A percentile compares a stretch with the other conserved stretches of the same genome.
Evolutionary conservation across 1,284 basidiomycete genomes (phyloP).

Genomic region (Trichosporon ovoides): DNA sequence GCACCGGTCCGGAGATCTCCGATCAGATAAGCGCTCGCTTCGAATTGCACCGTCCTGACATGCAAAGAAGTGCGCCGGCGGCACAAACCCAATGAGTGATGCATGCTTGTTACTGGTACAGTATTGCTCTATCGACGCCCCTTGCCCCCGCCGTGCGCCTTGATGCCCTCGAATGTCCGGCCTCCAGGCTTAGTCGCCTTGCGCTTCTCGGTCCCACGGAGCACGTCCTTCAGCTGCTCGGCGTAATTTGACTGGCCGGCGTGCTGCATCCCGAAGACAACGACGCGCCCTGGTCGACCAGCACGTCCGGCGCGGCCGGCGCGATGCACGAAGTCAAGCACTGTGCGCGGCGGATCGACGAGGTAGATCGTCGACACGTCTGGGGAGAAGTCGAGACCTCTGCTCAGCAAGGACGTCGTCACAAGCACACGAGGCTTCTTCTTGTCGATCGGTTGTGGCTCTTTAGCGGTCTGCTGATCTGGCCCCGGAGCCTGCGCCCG

Average conservation of each 20-base stretch:
- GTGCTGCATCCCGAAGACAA: slow-evolving; percentile 47
- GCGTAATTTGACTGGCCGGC: slow-evolving; percentile 21
- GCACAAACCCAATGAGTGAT: neutral
- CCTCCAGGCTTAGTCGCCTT: slow-evolving; percentile 17
- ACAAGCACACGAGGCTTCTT: slow-evolving; percentile 59
- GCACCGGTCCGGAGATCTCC: too few species aligned
- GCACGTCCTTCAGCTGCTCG: slow-evolving; percentile 25
- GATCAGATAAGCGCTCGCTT: too few species aligned
- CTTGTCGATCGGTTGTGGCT: neutral
- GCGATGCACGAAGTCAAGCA: slow-evolving; percentile 82
- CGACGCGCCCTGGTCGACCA: slow-evolving; percentile 60
- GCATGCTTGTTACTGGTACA: neutral
- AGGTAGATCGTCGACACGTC: slow-evolving; percentile 72
- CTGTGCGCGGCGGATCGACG: slow-evolving; percentile 74
- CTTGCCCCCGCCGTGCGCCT: neutral
- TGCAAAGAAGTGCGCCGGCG: too few species aligned
- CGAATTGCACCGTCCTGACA: too few species aligned
- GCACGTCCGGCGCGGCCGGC: slow-evolving; percentile 64
- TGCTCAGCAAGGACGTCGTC: slow-evolving; percentile 83
- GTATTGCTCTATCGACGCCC: neutral
- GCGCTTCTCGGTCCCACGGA: slow-evolving; percentile 15
- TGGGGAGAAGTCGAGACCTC: slow-evolving; percentile 79
- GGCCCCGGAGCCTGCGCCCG: slow-evolving; percentile 1
- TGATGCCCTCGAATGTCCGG: slow-evolving; percentile 14
- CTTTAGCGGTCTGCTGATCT: slow-evolving; percentile 5